Conservation (phyloP, 2,329 filamentous ascomycete species). For the Acephala macrosclerotiorum region DNA sequence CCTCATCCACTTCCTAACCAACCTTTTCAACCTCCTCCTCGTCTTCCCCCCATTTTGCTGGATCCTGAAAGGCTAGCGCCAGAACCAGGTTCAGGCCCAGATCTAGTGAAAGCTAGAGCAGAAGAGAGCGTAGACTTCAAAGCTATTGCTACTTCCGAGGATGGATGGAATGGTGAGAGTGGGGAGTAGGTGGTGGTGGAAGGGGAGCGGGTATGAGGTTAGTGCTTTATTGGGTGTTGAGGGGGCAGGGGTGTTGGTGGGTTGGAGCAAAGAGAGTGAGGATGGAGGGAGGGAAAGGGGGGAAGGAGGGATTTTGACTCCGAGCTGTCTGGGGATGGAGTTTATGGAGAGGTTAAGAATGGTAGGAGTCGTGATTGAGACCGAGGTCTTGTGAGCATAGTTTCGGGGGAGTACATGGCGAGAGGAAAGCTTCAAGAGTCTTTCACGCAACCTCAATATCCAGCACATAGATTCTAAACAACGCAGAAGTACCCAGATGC, state of each 20-base stretch:
- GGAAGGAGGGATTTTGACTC: conserved; percentile 1
- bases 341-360: conserved; percentile 3
- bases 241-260: neutral
- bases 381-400: too few relatives aligned
- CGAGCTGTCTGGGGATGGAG: conserved; percentile 1
- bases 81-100: neutral
- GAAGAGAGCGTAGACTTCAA: neutral
- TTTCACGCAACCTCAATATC: too few relatives aligned
- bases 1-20: neutral
- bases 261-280: neutral
- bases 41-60: neutral
- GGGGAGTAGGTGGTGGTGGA: neutral
- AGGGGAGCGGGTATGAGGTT: conserved; percentile 1
- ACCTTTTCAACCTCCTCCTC: neutral
- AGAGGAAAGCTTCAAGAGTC: too few relatives aligned
- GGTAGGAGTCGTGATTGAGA: too few relatives aligned
- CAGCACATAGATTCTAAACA: too few relatives aligned
- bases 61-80: neutral
- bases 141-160: neutral
- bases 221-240: conserved; percentile 4
- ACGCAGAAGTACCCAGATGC: too few relatives aligned
- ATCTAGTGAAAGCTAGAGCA: neutral
- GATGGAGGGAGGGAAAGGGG: neutral
- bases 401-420: too few relatives aligned
- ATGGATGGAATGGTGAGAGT: conserved; percentile 8